Percentiles rank a stretch among this genome's conserved stretches.
Conservation (phyloP, 257 asterid species). For the Solanum chaucha region DNA sequence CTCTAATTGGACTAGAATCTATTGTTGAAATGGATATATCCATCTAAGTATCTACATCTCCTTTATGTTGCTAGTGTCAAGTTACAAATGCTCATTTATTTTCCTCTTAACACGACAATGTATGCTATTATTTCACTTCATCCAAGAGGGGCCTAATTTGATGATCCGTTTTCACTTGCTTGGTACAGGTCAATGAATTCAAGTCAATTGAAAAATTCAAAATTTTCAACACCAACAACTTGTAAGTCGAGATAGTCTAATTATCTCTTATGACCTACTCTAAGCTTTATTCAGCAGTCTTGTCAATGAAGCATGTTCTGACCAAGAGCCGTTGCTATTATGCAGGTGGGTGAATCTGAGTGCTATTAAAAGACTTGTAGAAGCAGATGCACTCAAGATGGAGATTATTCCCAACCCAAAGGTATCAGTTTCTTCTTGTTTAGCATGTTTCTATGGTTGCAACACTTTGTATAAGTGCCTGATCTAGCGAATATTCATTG, state of each 20-base stretch:
- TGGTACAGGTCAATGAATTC: conserved; percentile 77
- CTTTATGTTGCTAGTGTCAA: not conserved
- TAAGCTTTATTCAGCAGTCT: not conserved
- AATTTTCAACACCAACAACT: conserved; percentile 96
- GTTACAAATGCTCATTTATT: not conserved
- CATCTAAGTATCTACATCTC: not conserved
- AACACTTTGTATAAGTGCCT: not conserved
- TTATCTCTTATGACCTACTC: not conserved
- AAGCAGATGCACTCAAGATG: conserved; percentile 77
- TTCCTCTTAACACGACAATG: not conserved
- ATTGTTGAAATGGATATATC: not conserved
- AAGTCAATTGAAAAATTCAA: conserved; percentile 98
- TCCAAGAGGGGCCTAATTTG: not conserved
- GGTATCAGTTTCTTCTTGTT: conserved; percentile 27
- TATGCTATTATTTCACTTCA: not conserved
- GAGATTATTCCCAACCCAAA: conserved; percentile 98
- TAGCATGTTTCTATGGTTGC: not conserved
- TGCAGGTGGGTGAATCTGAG: conserved; percentile 92
- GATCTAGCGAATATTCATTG: not conserved
- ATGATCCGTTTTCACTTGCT: not conserved
- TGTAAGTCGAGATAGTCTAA: conserved; percentile 37
- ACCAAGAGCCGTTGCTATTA: not conserved
- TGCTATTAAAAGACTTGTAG: conserved; percentile 82
- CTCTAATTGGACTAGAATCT: not conserved
- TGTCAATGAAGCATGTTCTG: not conserved